Percentiles rank a stretch among this genome's conserved stretches.
Conservation (phyloP, 2,329 filamentous ascomycete species). For the Fusarium torreyae region DNA sequence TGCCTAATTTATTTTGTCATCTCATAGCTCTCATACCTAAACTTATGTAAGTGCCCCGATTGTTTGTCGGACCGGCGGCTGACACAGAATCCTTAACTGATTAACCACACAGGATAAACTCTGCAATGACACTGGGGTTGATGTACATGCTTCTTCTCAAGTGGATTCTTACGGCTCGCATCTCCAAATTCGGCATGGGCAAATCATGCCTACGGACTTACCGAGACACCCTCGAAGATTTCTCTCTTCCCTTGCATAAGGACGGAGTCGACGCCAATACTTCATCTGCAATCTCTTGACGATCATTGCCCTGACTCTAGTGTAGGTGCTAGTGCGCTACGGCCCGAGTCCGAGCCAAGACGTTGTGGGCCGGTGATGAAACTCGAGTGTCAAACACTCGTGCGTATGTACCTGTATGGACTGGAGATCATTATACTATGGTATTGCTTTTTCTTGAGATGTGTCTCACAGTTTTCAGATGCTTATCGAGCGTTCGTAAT, state of each 20-base stretch:
- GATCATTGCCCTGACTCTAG: slow-evolving; percentile 1
- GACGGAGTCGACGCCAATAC: background rate
- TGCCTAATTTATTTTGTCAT: too few relatives aligned
- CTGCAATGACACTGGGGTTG: slow-evolving; percentile 6
- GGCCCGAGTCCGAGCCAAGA: slow-evolving; percentile 27
- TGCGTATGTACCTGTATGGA: slow-evolving; percentile 5
- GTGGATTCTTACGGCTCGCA: background rate
- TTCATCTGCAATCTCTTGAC: slow-evolving; percentile 5
- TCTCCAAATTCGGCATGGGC: background rate
- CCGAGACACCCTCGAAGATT: background rate
- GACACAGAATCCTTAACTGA: background rate
- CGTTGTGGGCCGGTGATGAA: slow-evolving; percentile 29
- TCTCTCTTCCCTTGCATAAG: background rate
- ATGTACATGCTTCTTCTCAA: slow-evolving; percentile 6
- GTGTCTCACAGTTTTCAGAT: slow-evolving; percentile 8
- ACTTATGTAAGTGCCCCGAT: background rate
- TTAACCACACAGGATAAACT: slow-evolving; percentile 1
- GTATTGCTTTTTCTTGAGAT: slow-evolving; percentile 13
- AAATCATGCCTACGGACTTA: slow-evolving; percentile 8
- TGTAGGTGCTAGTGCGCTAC: slow-evolving; percentile 28
- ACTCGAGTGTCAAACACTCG: slow-evolving; percentile 6
- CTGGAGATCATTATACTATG: background rate
- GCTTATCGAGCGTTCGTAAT: slow-evolving; percentile 1
- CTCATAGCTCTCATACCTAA: too few relatives aligned
- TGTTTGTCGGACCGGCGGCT: background rate